phyloP scores from a whole-genome alignment of 2,329 filamentous ascomycete genomes.

The Curvularia lunata region DNA sequence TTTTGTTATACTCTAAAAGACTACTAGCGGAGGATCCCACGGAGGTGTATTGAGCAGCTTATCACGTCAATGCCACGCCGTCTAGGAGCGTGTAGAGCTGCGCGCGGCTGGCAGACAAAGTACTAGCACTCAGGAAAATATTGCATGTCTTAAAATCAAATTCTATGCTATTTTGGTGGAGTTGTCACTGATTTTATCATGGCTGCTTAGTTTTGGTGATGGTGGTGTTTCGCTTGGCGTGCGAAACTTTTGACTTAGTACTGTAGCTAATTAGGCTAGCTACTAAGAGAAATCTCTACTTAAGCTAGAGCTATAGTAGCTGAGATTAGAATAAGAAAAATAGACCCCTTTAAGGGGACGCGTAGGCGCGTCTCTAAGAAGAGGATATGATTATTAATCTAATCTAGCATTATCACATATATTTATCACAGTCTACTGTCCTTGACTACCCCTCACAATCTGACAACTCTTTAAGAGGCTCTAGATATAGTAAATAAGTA shows the following conservation, averaged over 20 bases:
- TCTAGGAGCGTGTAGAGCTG: conserved; percentile 5
- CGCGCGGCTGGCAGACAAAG: conserved; percentile 20
- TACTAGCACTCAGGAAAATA: conserved; percentile 11
- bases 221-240: not conserved
- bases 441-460: too few species aligned
- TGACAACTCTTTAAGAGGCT: too few species aligned
- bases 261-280: too few species aligned
- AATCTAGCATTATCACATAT: too few species aligned
- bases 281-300: too few species aligned
- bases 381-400: too few species aligned
- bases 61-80: conserved; percentile 19
- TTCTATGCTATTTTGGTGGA: not conserved
- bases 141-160: not conserved
- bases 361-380: too few species aligned
- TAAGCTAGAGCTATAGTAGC: too few species aligned
- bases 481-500: too few species aligned
- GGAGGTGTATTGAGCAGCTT: conserved; percentile 10
- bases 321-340: too few species aligned
- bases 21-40: conserved; percentile 16
- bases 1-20: conserved; percentile 22
- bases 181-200: not conserved
- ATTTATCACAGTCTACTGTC: too few species aligned
- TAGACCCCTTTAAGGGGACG: too few species aligned
- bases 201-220: not conserved
- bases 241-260: not conserved